phyloP scores from a whole-genome alignment of 2,329 filamentous ascomycete genomes.

The Tolypocladium paradoxum region DNA sequence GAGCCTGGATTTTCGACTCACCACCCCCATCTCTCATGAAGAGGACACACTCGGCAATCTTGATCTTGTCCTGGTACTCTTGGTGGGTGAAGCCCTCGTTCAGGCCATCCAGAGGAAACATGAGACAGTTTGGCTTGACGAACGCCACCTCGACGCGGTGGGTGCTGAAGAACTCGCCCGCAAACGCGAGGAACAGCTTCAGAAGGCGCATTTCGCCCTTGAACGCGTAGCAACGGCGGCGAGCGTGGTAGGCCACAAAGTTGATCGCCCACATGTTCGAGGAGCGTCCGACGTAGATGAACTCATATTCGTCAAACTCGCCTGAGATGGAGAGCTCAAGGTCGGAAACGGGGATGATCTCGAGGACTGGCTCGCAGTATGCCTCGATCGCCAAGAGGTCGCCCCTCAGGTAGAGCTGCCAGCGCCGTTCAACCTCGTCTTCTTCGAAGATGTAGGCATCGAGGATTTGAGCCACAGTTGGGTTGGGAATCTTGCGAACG shows the following conservation, averaged over 20 bases:
- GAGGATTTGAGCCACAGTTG: background rate
- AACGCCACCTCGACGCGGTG: background rate
- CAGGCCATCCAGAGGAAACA: background rate
- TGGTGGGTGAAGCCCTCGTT: background rate
- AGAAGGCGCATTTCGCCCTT: conserved; percentile 5
- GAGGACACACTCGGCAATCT: background rate
- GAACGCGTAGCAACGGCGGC: conserved; percentile 5
- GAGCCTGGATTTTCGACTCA: background rate
- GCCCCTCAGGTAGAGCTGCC: background rate
- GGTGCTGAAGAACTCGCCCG: background rate
- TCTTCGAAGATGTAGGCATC: background rate
- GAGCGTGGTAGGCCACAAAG: conserved; percentile 3
- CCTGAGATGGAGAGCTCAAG: background rate
- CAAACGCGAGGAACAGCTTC: background rate
- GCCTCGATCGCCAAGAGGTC: background rate
- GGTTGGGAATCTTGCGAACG: background rate
- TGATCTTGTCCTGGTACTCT: background rate
- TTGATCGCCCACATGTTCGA: conserved; percentile 1
- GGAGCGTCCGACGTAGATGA: background rate
- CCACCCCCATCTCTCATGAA: background rate
- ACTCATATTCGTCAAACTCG: background rate
- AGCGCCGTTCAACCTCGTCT: background rate
- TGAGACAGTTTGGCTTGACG: background rate
- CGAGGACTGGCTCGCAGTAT: background rate
- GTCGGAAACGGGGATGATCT: background rate